Conservation (phyloP, 2,329 filamentous ascomycete genomes). For the Fusarium nodosum region DNA sequence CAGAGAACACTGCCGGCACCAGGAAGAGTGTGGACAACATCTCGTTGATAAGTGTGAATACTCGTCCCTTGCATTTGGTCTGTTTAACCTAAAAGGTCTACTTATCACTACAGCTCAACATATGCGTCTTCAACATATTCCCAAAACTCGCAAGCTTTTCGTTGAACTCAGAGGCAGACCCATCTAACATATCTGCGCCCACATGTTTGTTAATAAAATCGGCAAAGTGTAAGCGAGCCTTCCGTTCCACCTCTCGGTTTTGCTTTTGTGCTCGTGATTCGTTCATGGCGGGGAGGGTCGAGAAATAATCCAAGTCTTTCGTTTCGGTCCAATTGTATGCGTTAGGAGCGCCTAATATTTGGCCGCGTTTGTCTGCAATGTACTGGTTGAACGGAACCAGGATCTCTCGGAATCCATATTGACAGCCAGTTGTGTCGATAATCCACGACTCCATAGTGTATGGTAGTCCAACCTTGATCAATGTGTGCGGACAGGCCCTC, state of each 20-base stretch:
- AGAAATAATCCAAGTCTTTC: slow-evolving; percentile 4
- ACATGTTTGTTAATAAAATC: slow-evolving; percentile 1
- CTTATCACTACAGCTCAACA: background rate
- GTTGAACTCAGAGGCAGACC: background rate
- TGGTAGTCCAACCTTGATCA: background rate
- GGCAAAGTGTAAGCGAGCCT: background rate
- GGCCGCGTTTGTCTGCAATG: background rate
- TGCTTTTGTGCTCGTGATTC: background rate
- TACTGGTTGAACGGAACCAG: slow-evolving; percentile 1
- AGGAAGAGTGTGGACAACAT: too few relatives aligned
- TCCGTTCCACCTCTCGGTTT: background rate
- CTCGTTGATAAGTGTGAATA: too few relatives aligned
- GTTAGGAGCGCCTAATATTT: background rate
- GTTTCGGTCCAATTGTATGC: slow-evolving; percentile 5
- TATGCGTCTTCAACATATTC: background rate
- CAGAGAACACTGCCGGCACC: too few relatives aligned
- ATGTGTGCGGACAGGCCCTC: background rate
- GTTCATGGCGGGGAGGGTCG: background rate
- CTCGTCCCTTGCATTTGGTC: too few relatives aligned
- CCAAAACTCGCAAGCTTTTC: background rate
- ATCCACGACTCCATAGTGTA: background rate
- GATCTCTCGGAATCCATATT: slow-evolving; percentile 7
- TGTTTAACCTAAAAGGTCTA: too few relatives aligned
- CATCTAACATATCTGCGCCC: background rate
- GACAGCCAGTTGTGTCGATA: slow-evolving; percentile 1